Evolutionary conservation across 1,284 basidiomycete genomes (phyloP).

Genomic region (Moesziomyces antarcticus): DNA sequence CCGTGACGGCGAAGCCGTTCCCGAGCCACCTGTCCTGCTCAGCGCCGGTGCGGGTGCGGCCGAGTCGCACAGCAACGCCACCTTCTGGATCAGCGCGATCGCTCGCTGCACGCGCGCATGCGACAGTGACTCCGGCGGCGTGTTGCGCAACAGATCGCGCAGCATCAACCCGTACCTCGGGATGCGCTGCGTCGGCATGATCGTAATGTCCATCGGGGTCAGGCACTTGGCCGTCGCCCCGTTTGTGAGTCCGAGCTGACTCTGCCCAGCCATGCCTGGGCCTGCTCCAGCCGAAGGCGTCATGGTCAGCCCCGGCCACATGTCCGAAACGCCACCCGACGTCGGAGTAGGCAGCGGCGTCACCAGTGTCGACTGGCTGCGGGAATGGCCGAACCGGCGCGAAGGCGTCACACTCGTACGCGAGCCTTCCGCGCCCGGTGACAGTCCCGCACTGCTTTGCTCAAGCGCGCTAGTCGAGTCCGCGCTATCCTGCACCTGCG

Average conservation of each 20-base stretch:
- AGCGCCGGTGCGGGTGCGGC: conserved; percentile 15
- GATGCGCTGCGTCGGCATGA: conserved; percentile 66
- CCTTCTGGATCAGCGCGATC: conserved; percentile 31
- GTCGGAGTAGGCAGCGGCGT: conserved; percentile 20
- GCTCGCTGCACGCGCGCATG: conserved; percentile 48
- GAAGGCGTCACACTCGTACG: background rate
- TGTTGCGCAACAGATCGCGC: conserved; percentile 57
- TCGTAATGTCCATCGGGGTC: conserved; percentile 60
- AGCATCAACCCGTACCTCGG: conserved; percentile 59
- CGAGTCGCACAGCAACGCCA: conserved; percentile 45
- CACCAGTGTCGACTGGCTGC: conserved; percentile 31
- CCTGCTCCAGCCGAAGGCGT: conserved; percentile 1
- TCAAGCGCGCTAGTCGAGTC: background rate
- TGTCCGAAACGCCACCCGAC: conserved; percentile 1
- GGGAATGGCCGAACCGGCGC: conserved; percentile 20
- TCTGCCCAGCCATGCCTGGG: background rate
- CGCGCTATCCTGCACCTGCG: conserved; percentile 10
- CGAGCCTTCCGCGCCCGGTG: background rate
- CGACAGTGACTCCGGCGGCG: conserved; percentile 53
- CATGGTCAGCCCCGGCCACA: conserved; percentile 13
- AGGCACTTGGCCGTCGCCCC: conserved; percentile 40
- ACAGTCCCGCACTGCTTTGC: background rate
- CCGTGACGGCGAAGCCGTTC: conserved; percentile 14
- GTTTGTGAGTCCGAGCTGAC: background rate
- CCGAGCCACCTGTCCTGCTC: conserved; percentile 4